Evolutionary conservation across 2,329 filamentous ascomycete species (phyloP), one percentile per base, ranked within the genome.

Genomic region (Botryosphaeria dothidea): DNA sequence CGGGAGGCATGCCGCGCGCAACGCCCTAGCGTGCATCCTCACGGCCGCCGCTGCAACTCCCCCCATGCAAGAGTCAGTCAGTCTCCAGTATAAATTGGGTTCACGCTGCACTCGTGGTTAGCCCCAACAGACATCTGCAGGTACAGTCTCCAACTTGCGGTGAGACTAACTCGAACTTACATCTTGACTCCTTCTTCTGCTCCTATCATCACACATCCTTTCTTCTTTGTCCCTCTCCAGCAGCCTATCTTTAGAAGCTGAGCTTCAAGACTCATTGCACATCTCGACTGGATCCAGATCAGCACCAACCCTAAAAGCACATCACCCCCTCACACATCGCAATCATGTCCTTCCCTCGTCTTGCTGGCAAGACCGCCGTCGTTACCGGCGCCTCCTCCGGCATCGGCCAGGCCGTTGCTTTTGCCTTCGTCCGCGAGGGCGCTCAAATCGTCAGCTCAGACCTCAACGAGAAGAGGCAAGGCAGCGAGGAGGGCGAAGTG

Each of bases 351-450:
- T 63, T 48, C 7, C 34, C 34, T 45, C 61, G 61, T 36, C 63
- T 65, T 38, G 27, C 45, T 34, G 45, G 36, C 7, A 71, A 73
- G 64, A 67, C 74, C 15, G 72, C 73, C 11, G 68, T 76, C 21
- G 67, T 77, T 15, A 77, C 74, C 66, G 74, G 73, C 64, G 72
- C 73, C 7, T 70, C 75, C 63, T 68, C 70, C 49, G 74, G 75
- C 29, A 72, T 75, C 38, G 75, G 73, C 51, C 69, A 71, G 69
- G 75, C 75, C 34, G 60, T 66, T 25, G 56, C 64, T 23, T 58
- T 66, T 9, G 27, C 49, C 15, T 56, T 46, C 57, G 6, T 13
- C 38, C 17, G n/a, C 8, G 57, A 66, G 29, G 71, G 71, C 21
- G 70, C 71, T n/a, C 57, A 65, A 23, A 65, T 72, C 52, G 68